phyloP scores from a whole-genome alignment of 768 basidiomycete genomes.

The Russula sp. region DNA sequence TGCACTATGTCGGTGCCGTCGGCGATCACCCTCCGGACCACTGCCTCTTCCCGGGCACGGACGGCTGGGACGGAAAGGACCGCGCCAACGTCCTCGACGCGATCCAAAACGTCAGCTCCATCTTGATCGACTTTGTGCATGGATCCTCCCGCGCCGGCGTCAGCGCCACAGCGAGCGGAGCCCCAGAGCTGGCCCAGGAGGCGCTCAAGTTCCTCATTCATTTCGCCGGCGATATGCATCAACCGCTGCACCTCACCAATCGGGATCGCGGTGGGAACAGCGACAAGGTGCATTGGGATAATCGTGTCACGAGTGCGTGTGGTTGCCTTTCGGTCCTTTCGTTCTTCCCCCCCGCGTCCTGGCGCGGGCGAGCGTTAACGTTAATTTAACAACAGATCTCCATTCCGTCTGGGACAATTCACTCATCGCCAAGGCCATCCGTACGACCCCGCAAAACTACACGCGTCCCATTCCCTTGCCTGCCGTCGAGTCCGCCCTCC shows the following conservation, averaged over 20 bases:
- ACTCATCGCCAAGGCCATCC: slow-evolving; percentile 77
- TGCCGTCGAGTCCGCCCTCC: slow-evolving; percentile 57
- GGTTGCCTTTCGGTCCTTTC: not conserved
- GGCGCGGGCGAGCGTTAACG: not conserved
- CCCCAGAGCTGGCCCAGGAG: slow-evolving; percentile 48
- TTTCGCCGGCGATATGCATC: slow-evolving; percentile 89
- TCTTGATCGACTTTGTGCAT: slow-evolving; percentile 46
- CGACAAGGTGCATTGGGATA: slow-evolving; percentile 66
- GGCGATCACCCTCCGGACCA: slow-evolving; percentile 71
- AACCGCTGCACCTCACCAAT: slow-evolving; percentile 87
- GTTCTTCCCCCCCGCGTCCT: not conserved
- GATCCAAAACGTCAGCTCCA: slow-evolving; percentile 65
- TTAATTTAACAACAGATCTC: slow-evolving; percentile 41
- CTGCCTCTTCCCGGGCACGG: slow-evolving; percentile 69
- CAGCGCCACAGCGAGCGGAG: slow-evolving; percentile 22
- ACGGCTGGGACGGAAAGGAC: slow-evolving; percentile 60
- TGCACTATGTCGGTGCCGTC: slow-evolving; percentile 70
- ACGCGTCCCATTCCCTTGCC: slow-evolving; percentile 59
- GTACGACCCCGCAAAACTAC: slow-evolving; percentile 70
- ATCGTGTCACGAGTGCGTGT: slow-evolving; percentile 58
- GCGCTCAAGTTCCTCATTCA: slow-evolving; percentile 91
- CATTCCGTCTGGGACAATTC: slow-evolving; percentile 84
- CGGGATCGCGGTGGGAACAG: slow-evolving; percentile 85
- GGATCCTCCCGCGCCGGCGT: slow-evolving; percentile 20
- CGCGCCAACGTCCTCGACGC: slow-evolving; percentile 68